Percentiles rank a stretch among this genome's conserved stretches.
These are phyloP conservation scores for Periconia digitata DNA, from an alignment of 2,329 filamentous ascomycete species.

Conservation along the genomic window DNA sequence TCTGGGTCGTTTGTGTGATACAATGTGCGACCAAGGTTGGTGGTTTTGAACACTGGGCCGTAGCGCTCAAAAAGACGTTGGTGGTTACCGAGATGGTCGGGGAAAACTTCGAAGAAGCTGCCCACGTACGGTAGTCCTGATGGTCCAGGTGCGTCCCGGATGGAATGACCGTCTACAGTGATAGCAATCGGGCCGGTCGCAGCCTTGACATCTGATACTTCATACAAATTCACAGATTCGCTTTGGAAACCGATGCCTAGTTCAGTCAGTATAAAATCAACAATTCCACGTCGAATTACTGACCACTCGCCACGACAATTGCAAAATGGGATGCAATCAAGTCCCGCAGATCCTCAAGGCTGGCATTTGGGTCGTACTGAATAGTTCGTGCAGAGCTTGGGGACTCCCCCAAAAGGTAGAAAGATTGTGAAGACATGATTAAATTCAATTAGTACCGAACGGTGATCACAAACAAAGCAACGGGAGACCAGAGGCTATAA, in stretches of 20 bases:
- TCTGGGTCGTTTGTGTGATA: conserved; percentile 43
- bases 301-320: conserved; percentile 31
- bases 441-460: background rate
- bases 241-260: conserved; percentile 15
- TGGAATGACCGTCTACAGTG: conserved; percentile 52
- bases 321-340: conserved; percentile 31
- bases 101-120: conserved; percentile 43
- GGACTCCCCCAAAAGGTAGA: conserved; percentile 33
- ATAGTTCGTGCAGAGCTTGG: conserved; percentile 20
- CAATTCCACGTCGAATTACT: conserved; percentile 5
- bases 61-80: conserved; percentile 44
- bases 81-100: conserved; percentile 47
- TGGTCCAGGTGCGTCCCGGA: conserved; percentile 48
- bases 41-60: conserved; percentile 42
- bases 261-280: background rate
- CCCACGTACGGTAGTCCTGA: conserved; percentile 39
- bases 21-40: conserved; percentile 38
- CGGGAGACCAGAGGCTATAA: background rate
- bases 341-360: conserved; percentile 25
- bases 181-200: conserved; percentile 34
- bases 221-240: conserved; percentile 6
- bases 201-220: conserved; percentile 12
- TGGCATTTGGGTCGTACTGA: conserved; percentile 21
- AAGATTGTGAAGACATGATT: conserved; percentile 21
- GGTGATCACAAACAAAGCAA: background rate